A percentile compares a stretch with the other conserved stretches of the same genome.
phyloP scores from a whole-genome alignment of 2,329 filamentous ascomycete species.

The Claviceps digitariae region DNA sequence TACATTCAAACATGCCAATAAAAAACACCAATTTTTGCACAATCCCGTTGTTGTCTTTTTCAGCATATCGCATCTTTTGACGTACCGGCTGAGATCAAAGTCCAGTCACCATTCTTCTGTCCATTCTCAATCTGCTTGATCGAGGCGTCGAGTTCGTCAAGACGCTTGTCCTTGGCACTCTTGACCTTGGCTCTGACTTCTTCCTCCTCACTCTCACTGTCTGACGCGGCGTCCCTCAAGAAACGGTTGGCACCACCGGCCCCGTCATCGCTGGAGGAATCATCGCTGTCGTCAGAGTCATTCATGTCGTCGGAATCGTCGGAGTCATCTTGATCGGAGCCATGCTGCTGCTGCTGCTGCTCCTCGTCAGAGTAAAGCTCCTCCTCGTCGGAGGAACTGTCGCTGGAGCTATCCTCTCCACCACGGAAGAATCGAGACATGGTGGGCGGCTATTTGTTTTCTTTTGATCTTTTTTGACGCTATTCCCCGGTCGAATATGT shows the following conservation, averaged over 20 bases:
- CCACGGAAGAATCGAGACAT: constrained; percentile 98
- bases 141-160: constrained; percentile 82
- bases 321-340: constrained; percentile 17
- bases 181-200: constrained; percentile 79
- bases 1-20: not conserved
- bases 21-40: not conserved
- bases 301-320: constrained; percentile 29
- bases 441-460: constrained; percentile 29
- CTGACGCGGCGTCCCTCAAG: constrained; percentile 59
- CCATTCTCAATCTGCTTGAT: constrained; percentile 92
- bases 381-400: constrained; percentile 93
- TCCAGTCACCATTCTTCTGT: constrained; percentile 96
- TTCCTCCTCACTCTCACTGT: constrained; percentile 77
- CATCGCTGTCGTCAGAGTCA: constrained; percentile 39
- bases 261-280: constrained; percentile 49
- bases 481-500: constrained; percentile 4
- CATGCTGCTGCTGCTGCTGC: constrained; percentile 22
- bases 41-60: not conserved
- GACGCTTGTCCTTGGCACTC: constrained; percentile 95
- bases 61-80: constrained; percentile 4
- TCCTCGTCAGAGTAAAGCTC: constrained; percentile 60
- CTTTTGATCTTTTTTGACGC: constrained; percentile 4
- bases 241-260: constrained; percentile 68
- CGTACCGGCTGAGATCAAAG: constrained; percentile 76
- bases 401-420: constrained; percentile 83